phyloP scores from a whole-genome alignment of 495 filamentous ascomycete genomes.

The Aspergillus sclerotioniger region DNA sequence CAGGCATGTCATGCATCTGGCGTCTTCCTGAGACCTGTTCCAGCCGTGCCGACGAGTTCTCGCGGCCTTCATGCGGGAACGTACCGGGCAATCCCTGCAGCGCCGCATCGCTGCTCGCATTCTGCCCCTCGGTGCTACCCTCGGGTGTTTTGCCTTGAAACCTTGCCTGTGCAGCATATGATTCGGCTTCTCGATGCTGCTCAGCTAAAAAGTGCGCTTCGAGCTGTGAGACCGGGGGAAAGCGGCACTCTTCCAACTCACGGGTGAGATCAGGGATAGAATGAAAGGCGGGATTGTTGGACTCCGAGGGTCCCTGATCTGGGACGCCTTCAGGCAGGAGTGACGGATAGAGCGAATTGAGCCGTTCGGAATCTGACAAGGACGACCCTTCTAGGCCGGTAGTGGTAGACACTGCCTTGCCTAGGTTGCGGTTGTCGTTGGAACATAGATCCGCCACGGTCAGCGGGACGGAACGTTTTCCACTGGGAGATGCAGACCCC shows the following conservation, averaged over 20 bases:
- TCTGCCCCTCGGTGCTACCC: background rate
- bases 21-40: background rate
- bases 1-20: background rate
- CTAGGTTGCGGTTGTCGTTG: background rate
- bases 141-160: background rate
- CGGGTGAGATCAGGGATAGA: constrained; percentile 22
- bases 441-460: constrained; percentile 8
- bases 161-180: background rate
- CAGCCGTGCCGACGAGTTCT: background rate
- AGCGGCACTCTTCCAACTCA: constrained; percentile 30
- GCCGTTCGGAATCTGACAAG: constrained; percentile 18
- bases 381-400: constrained; percentile 7
- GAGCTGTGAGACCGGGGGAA: constrained; percentile 46
- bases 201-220: constrained; percentile 40
- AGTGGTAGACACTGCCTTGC: background rate
- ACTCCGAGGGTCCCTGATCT: background rate
- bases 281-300: constrained; percentile 7
- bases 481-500: background rate
- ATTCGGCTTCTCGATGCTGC: constrained; percentile 12
- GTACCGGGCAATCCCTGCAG: constrained; percentile 13
- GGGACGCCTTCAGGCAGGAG: constrained; percentile 21
- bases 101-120: background rate
- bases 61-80: constrained; percentile 17
- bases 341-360: constrained; percentile 31
- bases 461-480: background rate